Percentiles rank a stretch among this genome's conserved stretches.
These are phyloP conservation scores for Juncus effusus DNA, from an alignment of 176 grass and related monocot species.

Conservation along the genomic window DNA sequence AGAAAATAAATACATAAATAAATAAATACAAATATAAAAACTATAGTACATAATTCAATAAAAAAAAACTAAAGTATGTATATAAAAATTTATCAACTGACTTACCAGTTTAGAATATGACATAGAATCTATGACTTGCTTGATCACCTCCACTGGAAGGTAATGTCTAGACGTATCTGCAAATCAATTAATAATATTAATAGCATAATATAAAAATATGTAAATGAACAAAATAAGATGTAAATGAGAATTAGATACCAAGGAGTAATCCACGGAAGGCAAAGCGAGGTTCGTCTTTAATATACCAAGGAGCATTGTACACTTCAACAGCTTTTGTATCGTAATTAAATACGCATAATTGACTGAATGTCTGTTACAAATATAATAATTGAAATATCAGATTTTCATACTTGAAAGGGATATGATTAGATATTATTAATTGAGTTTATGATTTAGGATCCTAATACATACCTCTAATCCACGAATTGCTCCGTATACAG, in stretches of 20 bases:
- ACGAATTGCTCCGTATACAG: constrained; percentile 80
- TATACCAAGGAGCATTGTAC: constrained; percentile 71
- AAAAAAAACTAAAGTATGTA: neutral
- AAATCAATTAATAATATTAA: constrained; percentile 19
- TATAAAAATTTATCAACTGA: constrained; percentile 1
- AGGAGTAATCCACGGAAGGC: constrained; percentile 70
- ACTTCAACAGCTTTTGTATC: constrained; percentile 83
- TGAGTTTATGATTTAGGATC: neutral
- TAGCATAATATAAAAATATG: neutral
- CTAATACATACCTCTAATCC: constrained; percentile 70
- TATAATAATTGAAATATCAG: constrained; percentile 16
- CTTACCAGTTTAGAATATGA: constrained; percentile 98
- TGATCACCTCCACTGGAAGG: constrained; percentile 76
- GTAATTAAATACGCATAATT: constrained; percentile 83
- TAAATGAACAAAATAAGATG: too few relatives aligned
- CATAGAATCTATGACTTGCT: constrained; percentile 88
- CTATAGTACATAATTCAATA: neutral
- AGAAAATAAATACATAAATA: constrained; percentile 32
- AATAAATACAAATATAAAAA: constrained; percentile 20
- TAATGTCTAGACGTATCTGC: constrained; percentile 92
- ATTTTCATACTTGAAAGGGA: neutral
- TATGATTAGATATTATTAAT: neutral
- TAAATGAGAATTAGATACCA: constrained; percentile 29
- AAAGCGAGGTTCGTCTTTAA: constrained; percentile 92
- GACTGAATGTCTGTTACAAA: constrained; percentile 78